These are phyloP conservation scores for Cairneyella variabilis DNA, from an alignment of 495 filamentous ascomycete species.

Conservation along the genomic window DNA sequence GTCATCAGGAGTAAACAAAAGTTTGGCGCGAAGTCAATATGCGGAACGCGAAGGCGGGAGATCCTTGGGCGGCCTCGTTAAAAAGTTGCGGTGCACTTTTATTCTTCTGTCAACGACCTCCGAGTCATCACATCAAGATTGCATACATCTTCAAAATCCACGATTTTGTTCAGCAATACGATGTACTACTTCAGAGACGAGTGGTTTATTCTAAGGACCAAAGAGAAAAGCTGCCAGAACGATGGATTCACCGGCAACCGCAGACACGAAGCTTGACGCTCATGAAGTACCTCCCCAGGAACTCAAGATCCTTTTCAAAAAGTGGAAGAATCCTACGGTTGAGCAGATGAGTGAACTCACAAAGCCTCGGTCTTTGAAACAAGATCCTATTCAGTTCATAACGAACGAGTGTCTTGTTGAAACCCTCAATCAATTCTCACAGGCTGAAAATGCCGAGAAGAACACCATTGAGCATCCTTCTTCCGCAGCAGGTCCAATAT, in stretches of 20 bases:
- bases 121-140: neutral
- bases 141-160: no score
- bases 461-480: no score
- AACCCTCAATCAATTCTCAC: neutral
- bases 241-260: no score
- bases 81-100: no score
- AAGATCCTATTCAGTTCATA: neutral
- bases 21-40: slow-evolving; percentile 24
- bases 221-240: no score
- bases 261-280: slow-evolving; percentile 49
- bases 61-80: slow-evolving; percentile 3
- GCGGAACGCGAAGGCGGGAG: slow-evolving; percentile 10
- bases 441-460: slow-evolving; percentile 8
- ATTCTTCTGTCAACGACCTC: no score
- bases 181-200: no score
- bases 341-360: neutral
- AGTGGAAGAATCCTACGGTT: slow-evolving; percentile 3
- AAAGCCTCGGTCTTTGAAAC: neutral
- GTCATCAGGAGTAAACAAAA: slow-evolving; percentile 21
- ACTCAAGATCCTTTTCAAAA: slow-evolving; percentile 61
- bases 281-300: slow-evolving; percentile 65
- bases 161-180: no score
- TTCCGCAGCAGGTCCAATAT: no score
- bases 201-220: no score
- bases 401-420: neutral